Evolutionary conservation across 163 green algal species (phyloP), one percentile per base, ranked within the genome.

Genomic region (Trebouxia gelatinosa): DNA sequence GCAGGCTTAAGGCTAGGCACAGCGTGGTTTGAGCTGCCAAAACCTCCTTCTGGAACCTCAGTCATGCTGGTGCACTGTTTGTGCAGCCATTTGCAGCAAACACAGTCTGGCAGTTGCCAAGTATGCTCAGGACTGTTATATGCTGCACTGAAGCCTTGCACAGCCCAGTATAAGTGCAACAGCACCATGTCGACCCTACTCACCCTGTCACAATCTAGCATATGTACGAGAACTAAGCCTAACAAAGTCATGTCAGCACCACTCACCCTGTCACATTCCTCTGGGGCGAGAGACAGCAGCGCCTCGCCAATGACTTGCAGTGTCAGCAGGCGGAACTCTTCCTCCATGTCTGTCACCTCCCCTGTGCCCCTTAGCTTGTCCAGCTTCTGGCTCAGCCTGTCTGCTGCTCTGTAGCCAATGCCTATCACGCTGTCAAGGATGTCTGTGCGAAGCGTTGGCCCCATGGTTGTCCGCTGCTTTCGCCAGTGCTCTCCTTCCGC

Each of bases 301-400:
- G 94, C 94, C 79, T 97, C 90, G 0, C 93, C 94, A 72, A 98
- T 98, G 46, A 98, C 89, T 78, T 97, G 93, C 81, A 98, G 87
- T 35, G 94, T 97, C 19, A 98, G 85, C 80, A 94, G 89, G 59
- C 91, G 82, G 83, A 97, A 98, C 88, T 98, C 93, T 65, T 97
- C 89, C 78, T 97, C 88, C 54, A 98, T 88, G 66, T 97, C 88
- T 2, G 98, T 78, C 13, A 83, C 29, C 43, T 66, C 9, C 26
- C 66, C 50, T 29, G 34, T 68, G 7, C 2, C 67, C 26, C 34
- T 70, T 31, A 46, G 40, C 2, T 28, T 46, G 74, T 92, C 84
- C 62, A 98, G 85, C 82, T 97, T 96, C 37, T 77, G 82, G 46
- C 75, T 87, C 67, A 98, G 83, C 23, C 79, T 61, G 35, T 83